Percentiles rank a stretch among this genome's conserved stretches.
These are phyloP conservation scores for Cytospora piceicola DNA, from an alignment of 2,329 filamentous ascomycete genomes.

Conservation along the genomic window DNA sequence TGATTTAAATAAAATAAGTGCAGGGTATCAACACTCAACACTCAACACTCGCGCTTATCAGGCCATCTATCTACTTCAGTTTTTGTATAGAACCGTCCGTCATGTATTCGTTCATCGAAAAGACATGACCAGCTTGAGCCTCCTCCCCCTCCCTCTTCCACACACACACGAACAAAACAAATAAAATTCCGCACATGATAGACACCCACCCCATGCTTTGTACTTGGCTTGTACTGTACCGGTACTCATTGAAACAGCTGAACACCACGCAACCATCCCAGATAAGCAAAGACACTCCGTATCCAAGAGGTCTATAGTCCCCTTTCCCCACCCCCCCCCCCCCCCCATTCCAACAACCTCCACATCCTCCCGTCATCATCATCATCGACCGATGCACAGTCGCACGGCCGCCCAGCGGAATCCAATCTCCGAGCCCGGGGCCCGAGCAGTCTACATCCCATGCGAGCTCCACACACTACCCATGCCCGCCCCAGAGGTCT, in stretches of 20 bases:
- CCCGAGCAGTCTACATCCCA: constrained; percentile 25
- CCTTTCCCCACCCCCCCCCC: not conserved
- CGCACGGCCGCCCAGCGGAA: not conserved
- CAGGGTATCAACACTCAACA: constrained; percentile 1
- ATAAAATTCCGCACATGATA: not conserved
- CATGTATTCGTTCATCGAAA: not conserved
- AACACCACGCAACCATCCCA: not conserved
- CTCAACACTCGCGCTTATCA: not conserved
- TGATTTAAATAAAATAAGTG: no score
- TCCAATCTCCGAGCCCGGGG: not conserved
- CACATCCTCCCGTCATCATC: not conserved
- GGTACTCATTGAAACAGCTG: no score
- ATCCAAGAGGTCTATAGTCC: not conserved
- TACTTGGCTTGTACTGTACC: not conserved
- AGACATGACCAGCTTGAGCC: not conserved
- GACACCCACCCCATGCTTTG: not conserved
- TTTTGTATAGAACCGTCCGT: not conserved
- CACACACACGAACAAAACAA: not conserved
- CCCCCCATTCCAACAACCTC: not conserved
- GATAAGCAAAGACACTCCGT: not conserved
- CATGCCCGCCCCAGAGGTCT: constrained; percentile 35
- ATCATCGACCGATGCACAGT: not conserved
- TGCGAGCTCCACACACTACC: constrained; percentile 35
- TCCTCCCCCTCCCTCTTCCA: not conserved
- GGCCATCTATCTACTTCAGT: not conserved